A percentile compares a stretch with the other conserved stretches of the same genome.
Conservation (phyloP, 768 basidiomycete genomes). For the Dictyophora rubrovolvata region DNA sequence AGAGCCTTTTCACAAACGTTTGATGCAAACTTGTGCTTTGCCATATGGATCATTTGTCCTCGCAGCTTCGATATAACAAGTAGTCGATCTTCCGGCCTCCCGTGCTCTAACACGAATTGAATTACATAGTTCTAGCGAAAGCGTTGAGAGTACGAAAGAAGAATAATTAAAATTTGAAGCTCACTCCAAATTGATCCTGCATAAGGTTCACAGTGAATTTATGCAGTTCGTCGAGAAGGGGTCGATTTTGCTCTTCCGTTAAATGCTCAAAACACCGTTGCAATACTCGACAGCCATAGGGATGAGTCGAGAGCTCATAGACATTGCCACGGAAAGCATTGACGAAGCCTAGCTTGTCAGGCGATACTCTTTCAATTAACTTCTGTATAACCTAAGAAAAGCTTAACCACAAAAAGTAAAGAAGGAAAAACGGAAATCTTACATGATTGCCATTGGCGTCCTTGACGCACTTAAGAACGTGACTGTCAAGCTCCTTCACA, state of each 20-base stretch:
- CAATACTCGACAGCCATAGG: constrained; percentile 90
- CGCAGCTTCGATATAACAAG: constrained; percentile 58
- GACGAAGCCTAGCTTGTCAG: constrained; percentile 70
- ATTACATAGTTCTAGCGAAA: constrained; percentile 81
- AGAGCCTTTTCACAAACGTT: constrained; percentile 94
- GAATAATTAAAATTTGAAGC: constrained; percentile 17
- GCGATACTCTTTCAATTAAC: constrained; percentile 67
- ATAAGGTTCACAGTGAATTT: constrained; percentile 61
- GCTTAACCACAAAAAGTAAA: constrained; percentile 3
- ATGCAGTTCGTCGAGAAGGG: constrained; percentile 77
- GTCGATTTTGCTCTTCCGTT: constrained; percentile 52
- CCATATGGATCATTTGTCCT: constrained; percentile 70
- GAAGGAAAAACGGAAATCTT: constrained; percentile 15
- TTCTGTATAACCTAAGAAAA: constrained; percentile 70
- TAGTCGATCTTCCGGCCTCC: constrained; percentile 55
- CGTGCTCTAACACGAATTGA: constrained; percentile 84
- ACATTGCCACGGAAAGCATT: constrained; percentile 68
- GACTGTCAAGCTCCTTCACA: constrained; percentile 68
- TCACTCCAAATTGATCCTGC: constrained; percentile 85
- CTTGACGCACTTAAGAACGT: constrained; percentile 77
- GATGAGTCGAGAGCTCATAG: constrained; percentile 72
- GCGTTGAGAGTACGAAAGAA: constrained; percentile 12
- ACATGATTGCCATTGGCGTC: constrained; percentile 95
- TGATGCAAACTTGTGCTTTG: constrained; percentile 87
- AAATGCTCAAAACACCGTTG: constrained; percentile 88